Percentiles rank a stretch among this genome's conserved stretches.
Evolutionary conservation across 2,329 filamentous ascomycete genomes (phyloP).

Genomic region (Neobulgaria alba): DNA sequence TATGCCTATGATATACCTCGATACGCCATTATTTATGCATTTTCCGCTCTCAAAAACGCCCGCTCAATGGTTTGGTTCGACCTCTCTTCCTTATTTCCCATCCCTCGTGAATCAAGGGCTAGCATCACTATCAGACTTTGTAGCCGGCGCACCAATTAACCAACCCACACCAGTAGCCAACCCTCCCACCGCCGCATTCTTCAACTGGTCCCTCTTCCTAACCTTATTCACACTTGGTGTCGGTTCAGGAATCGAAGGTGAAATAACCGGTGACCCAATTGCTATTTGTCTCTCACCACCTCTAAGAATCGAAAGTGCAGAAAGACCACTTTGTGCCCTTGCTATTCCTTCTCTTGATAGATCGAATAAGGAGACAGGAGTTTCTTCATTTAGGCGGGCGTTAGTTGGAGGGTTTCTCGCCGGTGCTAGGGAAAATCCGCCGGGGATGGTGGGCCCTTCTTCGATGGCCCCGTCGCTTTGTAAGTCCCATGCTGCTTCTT

Average conservation of each 20-base stretch:
- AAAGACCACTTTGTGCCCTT: constrained; percentile 49
- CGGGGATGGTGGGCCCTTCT: constrained; percentile 44
- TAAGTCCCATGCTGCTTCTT: constrained; percentile 63
- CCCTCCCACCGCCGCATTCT: constrained; percentile 58
- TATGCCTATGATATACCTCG: too few species aligned
- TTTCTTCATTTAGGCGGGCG: constrained; percentile 42
- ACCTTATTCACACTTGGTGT: constrained; percentile 23
- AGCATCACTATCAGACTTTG: not conserved
- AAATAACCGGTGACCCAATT: not conserved
- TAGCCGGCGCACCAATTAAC: constrained; percentile 48
- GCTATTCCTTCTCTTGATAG: constrained; percentile 52
- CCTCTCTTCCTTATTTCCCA: too few species aligned
- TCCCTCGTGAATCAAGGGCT: not conserved
- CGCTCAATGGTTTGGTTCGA: too few species aligned
- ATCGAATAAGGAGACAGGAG: constrained; percentile 58
- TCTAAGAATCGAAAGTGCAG: constrained; percentile 36
- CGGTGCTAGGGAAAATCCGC: constrained; percentile 38
- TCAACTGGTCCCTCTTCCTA: constrained; percentile 64
- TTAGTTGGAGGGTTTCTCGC: constrained; percentile 24
- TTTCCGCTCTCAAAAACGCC: too few species aligned
- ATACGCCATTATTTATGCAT: too few species aligned
- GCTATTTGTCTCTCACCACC: constrained; percentile 2
- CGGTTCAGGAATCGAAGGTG: not conserved
- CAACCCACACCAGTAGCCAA: constrained; percentile 59
- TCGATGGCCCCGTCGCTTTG: constrained; percentile 39